phyloP scores from a whole-genome alignment of 805 yeast species.

The Metschnikowia vanudenii region DNA sequence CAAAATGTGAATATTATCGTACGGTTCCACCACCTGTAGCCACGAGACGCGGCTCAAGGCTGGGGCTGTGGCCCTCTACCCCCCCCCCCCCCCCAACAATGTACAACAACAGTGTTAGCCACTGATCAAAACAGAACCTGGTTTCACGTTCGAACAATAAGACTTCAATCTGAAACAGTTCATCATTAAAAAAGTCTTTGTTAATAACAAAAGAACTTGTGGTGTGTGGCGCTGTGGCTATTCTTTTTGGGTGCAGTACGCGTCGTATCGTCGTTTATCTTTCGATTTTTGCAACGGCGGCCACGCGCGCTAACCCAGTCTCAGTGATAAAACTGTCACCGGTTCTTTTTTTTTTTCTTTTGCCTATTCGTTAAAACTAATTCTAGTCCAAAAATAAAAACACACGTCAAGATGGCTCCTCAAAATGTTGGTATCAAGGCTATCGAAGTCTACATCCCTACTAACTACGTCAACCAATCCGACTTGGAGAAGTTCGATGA shows the following conservation, averaged over 20 bases:
- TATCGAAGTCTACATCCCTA: slow-evolving; percentile 87
- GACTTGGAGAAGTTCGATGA: slow-evolving; percentile 84
- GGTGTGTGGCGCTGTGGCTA: not conserved
- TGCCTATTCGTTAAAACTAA: not conserved
- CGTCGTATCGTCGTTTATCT: slow-evolving; percentile 15
- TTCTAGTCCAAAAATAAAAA: not conserved
- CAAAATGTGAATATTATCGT: too few relatives aligned
- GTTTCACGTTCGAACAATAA: not conserved
- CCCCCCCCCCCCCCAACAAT: too few relatives aligned
- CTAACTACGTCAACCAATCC: slow-evolving; percentile 76
- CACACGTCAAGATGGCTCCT: slow-evolving; percentile 37
- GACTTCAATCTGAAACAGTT: not conserved
- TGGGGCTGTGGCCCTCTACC: not conserved
- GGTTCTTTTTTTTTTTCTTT: slow-evolving; percentile 1
- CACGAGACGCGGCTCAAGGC: not conserved
- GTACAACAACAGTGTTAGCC: not conserved
- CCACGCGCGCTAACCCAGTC: slow-evolving; percentile 4
- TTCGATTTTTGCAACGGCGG: slow-evolving; percentile 8
- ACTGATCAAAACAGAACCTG: not conserved
- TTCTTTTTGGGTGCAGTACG: slow-evolving; percentile 5
- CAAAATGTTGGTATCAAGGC: slow-evolving; percentile 96
- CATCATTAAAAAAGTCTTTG: not conserved
- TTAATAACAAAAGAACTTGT: not conserved
- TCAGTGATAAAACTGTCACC: slow-evolving; percentile 2
- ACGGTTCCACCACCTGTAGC: not conserved